Evolutionary conservation across 139 green algal species (phyloP), one percentile per base, ranked within the genome.

Genomic region (Chlorella sp.): DNA sequence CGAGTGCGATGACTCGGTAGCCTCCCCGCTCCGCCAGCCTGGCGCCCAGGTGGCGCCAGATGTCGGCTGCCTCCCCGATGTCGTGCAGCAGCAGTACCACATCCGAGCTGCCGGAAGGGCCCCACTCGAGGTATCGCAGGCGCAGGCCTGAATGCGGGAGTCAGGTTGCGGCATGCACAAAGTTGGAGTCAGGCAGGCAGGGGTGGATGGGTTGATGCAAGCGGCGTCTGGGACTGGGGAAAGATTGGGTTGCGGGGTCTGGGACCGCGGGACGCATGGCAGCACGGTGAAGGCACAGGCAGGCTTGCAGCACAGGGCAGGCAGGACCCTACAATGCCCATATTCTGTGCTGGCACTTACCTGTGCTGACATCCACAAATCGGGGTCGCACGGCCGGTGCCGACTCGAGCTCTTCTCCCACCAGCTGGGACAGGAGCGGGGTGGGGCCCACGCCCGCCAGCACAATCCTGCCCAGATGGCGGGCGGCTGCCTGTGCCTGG

Each of bases 61-160:
- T 61, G 16, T 89, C 87, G 0, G 73, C 86, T 2, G 48, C 60
- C 64, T 88, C 86, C 1, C 75, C 92, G 5, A 91, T 11, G 61
- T 91, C 91, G 83, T 94, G 91, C 48, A 94, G 81, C 81, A 94
- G 87, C 71, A 94, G 71, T 19, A 94, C 80, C 26, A 92, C 86
- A 19, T 93, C 79, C 0, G 88, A n/a, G 15, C 90, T 66, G 37
- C 60, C 36, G 22, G n/a, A 30, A 34, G 78, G 14, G 15, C 64
- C 68, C 77, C 83, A 93, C 81, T 91, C 87, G 11, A 91, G 75
- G 90, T 91, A 94, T 2, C 87, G 79, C 61, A 92, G 79, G 48
- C 91, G 90, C 48, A 94, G 92, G 42, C 91, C 91, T 83, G 73
- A 1, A 60, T 28, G 66, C 22, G 73, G 73, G 73, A 4, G n/a